phyloP scores from a whole-genome alignment of 164 flowering plant genomes.

The Kalanchoe fedtschenkoi region DNA sequence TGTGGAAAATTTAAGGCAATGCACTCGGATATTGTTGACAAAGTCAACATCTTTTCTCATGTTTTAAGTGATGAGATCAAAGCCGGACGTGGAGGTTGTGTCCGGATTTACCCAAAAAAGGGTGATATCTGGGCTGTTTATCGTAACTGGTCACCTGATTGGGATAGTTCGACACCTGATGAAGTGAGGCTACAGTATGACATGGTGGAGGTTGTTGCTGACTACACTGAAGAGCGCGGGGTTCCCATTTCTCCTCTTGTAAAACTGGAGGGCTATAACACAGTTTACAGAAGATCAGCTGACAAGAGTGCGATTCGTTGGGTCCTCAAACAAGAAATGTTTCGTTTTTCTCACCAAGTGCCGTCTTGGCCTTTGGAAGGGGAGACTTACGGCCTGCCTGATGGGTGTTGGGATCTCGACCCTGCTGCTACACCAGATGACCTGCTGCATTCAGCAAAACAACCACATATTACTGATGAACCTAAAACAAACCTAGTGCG shows the following conservation, averaged over 20 bases:
- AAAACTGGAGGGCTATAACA: conserved; percentile 64
- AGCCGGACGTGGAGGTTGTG: conserved; percentile 62
- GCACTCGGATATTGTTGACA: conserved; percentile 50
- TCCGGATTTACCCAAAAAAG: conserved; percentile 58
- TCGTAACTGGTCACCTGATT: conserved; percentile 66
- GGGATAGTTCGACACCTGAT: conserved; percentile 58
- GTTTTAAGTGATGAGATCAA: conserved; percentile 38
- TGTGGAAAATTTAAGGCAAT: conserved; percentile 73
- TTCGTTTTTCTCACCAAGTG: conserved; percentile 86
- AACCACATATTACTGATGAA: conserved; percentile 10
- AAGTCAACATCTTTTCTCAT: conserved; percentile 82
- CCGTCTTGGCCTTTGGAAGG: conserved; percentile 68
- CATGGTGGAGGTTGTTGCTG: conserved; percentile 84
- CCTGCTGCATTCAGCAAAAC: conserved; percentile 43
- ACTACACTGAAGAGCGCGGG: conserved; percentile 65
- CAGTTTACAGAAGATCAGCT: conserved; percentile 44
- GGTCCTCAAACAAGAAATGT: conserved; percentile 80
- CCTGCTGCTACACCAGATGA: conserved; percentile 93
- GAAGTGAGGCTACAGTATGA: conserved; percentile 67
- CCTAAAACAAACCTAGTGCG: background rate
- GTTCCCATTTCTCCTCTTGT: conserved; percentile 51
- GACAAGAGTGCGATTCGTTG: conserved; percentile 31
- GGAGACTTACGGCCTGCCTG: conserved; percentile 45
- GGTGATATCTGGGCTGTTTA: conserved; percentile 94
- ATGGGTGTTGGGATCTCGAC: conserved; percentile 87